Base-by-base conservation (phyloP, 208 protist species). In the Crithidia brevicula region DNA sequence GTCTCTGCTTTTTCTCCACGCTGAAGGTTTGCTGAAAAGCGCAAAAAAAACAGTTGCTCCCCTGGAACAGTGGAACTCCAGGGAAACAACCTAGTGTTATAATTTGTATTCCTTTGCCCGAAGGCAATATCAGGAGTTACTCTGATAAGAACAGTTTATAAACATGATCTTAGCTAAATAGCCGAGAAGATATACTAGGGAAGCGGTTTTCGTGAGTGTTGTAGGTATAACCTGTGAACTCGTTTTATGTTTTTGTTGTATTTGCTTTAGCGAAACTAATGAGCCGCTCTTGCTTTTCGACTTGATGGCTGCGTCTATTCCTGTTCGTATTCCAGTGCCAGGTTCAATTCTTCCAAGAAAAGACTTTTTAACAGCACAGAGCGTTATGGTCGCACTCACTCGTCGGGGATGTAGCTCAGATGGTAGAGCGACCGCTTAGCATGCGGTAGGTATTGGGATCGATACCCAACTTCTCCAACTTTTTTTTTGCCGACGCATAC, bases 341-440 rank as follows among this genome's bases (percentile, higher is more conserved):
- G 46, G 46, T 51, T 51, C 46, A 2, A 25, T 51, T n/a, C n/a
- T n/a, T n/a, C n/a, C n/a, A n/a, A n/a, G n/a, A n/a, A n/a, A n/a
- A n/a, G n/a, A n/a, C n/a, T n/a, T n/a, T n/a, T n/a, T n/a, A n/a
- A n/a, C n/a, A n/a, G n/a, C n/a, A n/a, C n/a, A n/a, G n/a, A n/a
- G n/a, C n/a, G n/a, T n/a, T n/a, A n/a, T n/a, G n/a, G n/a, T n/a
- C n/a, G n/a, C n/a, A n/a, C n/a, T n/a, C n/a, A n/a, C 8, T 11
- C 51, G 30, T 57, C 49, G 89, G 86, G 89, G 83, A 89, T 95
- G 89, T 95, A 95, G 89, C 86, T 92, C 86, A 92, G 85, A 95
- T 95, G 89, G 89, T 95, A 95, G 89, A 95, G 89, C 89, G 86
- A 85, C 79, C 89, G 89, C 89, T 95, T 95, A 95, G 89, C 89